Conservation (phyloP, 441 rosid species). For the Kokia cookei region DNA sequence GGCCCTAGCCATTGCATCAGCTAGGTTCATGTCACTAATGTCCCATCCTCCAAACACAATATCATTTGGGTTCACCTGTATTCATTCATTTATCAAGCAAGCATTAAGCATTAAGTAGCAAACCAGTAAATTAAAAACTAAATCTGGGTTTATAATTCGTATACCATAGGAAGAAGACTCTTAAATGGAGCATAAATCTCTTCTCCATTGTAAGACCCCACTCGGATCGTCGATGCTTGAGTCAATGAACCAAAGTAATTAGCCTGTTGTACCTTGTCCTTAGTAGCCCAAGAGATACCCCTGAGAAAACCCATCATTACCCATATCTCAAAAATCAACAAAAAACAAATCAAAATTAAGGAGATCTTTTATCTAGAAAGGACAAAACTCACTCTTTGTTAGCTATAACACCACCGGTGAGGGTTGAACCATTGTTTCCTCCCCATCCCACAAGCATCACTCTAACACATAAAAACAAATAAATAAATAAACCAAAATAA, state of each 20-base stretch:
- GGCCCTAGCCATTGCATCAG: slow-evolving; percentile 96
- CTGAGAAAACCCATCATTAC: slow-evolving; percentile 22
- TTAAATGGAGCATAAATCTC: slow-evolving; percentile 96
- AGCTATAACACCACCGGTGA: slow-evolving; percentile 84
- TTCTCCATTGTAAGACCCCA: slow-evolving; percentile 95
- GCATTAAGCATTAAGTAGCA: background rate
- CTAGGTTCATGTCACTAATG: slow-evolving; percentile 89
- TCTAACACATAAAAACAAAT: slow-evolving; percentile 23
- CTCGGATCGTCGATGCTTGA: slow-evolving; percentile 79
- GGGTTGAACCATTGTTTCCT: slow-evolving; percentile 88
- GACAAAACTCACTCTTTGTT: slow-evolving; percentile 70
- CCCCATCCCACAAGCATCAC: slow-evolving; percentile 99
- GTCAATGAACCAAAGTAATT: slow-evolving; percentile 96
- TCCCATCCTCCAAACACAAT: slow-evolving; percentile 98
- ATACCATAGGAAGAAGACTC: slow-evolving; percentile 94
- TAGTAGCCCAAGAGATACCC: slow-evolving; percentile 98
- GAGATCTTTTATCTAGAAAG: background rate
- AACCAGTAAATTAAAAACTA: background rate
- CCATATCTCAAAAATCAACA: background rate
- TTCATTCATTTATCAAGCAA: background rate
- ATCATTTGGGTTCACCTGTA: slow-evolving; percentile 84
- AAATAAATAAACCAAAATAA: background rate
- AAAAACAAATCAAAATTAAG: background rate
- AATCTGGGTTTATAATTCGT: background rate
- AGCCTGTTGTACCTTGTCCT: slow-evolving; percentile 89